Evolutionary conservation across 1,284 basidiomycete species (phyloP).

Genomic region (Trichosporon coremiiforme): DNA sequence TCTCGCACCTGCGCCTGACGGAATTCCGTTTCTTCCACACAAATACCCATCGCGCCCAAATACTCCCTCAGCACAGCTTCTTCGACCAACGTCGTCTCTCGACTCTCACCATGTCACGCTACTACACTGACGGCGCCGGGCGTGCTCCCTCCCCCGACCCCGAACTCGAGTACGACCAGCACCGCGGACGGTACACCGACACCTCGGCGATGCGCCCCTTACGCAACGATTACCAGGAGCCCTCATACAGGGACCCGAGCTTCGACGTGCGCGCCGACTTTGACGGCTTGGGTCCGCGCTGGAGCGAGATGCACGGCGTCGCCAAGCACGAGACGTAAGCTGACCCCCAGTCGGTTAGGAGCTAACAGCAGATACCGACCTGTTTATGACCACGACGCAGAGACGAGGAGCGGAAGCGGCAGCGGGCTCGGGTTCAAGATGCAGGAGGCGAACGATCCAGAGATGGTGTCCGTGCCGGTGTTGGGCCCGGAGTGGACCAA

Average conservation of each 20-base stretch:
- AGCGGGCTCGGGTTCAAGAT: constrained; percentile 52
- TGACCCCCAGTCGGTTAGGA: constrained; percentile 27
- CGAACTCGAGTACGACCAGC: constrained; percentile 23
- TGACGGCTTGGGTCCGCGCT: constrained; percentile 80
- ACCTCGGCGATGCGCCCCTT: constrained; percentile 10
- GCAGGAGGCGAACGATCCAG: constrained; percentile 32
- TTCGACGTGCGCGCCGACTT: constrained; percentile 91
- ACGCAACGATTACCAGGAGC: constrained; percentile 37
- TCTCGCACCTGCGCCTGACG: not conserved
- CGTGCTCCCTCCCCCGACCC: constrained; percentile 20
- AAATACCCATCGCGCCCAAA: not conserved
- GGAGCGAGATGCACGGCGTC: constrained; percentile 62
- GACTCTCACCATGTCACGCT: constrained; percentile 26
- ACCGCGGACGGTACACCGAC: not conserved
- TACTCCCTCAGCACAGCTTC: not conserved
- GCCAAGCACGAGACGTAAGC: constrained; percentile 56
- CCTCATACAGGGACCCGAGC: constrained; percentile 58
- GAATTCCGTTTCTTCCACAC: not conserved
- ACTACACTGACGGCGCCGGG: constrained; percentile 29
- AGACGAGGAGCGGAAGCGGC: not conserved
- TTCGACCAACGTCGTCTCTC: not conserved
- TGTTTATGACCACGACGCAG: constrained; percentile 36
- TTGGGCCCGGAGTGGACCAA: constrained; percentile 83
- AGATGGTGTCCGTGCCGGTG: constrained; percentile 69
- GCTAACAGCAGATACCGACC: constrained; percentile 38